Evolutionary conservation across 192 early-diverging fungal genomes (phyloP), one percentile per base, ranked within the genome.

Genomic region (Gorgonomyces haynaldii): DNA sequence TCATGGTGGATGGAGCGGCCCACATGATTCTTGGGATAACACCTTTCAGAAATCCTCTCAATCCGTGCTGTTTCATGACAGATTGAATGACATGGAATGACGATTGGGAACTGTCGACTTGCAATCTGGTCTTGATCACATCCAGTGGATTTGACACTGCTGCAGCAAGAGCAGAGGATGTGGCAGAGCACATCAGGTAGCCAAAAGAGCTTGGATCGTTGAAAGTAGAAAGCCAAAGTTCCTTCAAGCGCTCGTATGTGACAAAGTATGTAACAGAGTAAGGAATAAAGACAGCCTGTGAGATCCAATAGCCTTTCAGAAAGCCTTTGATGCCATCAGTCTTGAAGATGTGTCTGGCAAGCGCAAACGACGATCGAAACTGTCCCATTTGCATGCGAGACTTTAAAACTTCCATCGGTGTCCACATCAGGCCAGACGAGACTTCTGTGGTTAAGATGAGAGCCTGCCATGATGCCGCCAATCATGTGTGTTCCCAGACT

Each of bases 371-470:
- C 1, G 37, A 28, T 8, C 37, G 24, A 4, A 36, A 32, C 12
- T 26, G 37, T 34, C 53, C 60, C 23, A 76, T 72, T 54, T 89
- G 87, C 42, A 85, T 45, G 36, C 73, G 70, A 39, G 72, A 81
- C 44, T 89, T 89, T 27, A 89, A 23, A 0, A 89, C 78, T 55
- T 89, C 87, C 87, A 89, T 89, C 1, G 87, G 87, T 2, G 87
- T 89, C 66, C 81, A 89, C 19, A 85, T 67, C 5, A 78, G 43
- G 5, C 84, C 85, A 3, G 75, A 74, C 0, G 73, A 42, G 9
- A 68, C 62, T 55, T 89, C 87, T 16, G 87, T 84, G 16, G n/a
- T n/a, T n/a, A n/a, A n/a, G n/a, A n/a, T n/a, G n/a, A n/a, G n/a
- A n/a, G n/a, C n/a, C n/a, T n/a, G n/a, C n/a, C n/a, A n/a, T n/a